These are phyloP conservation scores for Boletus vinaceobasis DNA, from an alignment of 768 basidiomycete genomes.

Conservation along the genomic window DNA sequence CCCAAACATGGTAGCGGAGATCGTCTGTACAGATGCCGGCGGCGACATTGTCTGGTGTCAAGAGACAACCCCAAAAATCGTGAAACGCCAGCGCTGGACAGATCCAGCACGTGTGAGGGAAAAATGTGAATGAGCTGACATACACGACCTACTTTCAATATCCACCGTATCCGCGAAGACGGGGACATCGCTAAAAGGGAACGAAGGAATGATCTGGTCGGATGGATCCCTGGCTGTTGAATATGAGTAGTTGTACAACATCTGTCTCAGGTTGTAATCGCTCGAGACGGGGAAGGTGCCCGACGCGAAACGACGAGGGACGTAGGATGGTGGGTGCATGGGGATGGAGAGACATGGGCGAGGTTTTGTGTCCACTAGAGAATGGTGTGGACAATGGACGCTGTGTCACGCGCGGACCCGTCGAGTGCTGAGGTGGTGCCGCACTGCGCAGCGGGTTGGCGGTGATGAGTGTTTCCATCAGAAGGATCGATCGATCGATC, in stretches of 20 bases:
- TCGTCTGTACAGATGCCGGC: conserved; percentile 24
- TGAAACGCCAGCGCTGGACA: conserved; percentile 32
- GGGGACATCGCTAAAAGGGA: conserved; percentile 27
- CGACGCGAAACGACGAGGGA: conserved; percentile 19
- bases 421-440: too few species aligned
- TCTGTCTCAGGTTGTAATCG: conserved; percentile 25
- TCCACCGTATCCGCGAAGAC: conserved; percentile 40
- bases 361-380: too few species aligned
- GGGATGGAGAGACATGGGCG: too few species aligned
- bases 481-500: conserved; percentile 27
- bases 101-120: background rate
- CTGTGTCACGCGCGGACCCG: too few species aligned
- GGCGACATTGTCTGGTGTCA: conserved; percentile 34
- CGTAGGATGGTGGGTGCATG: conserved; percentile 2
- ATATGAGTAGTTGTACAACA: conserved; percentile 23
- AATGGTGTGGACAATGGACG: too few species aligned
- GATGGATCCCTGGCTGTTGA: conserved; percentile 6
- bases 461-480: conserved; percentile 25
- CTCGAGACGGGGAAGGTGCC: conserved; percentile 29
- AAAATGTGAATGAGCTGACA: background rate
- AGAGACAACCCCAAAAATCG: conserved; percentile 30
- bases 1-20: conserved; percentile 34
- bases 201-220: conserved; percentile 32
- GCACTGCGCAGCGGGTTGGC: too few species aligned
- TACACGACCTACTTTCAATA: conserved; percentile 38